A percentile compares a stretch with the other conserved stretches of the same genome.
These are phyloP conservation scores for Pseudognaphalium luteoalbum DNA, from an alignment of 129 eudicot species.

Conservation along the genomic window DNA sequence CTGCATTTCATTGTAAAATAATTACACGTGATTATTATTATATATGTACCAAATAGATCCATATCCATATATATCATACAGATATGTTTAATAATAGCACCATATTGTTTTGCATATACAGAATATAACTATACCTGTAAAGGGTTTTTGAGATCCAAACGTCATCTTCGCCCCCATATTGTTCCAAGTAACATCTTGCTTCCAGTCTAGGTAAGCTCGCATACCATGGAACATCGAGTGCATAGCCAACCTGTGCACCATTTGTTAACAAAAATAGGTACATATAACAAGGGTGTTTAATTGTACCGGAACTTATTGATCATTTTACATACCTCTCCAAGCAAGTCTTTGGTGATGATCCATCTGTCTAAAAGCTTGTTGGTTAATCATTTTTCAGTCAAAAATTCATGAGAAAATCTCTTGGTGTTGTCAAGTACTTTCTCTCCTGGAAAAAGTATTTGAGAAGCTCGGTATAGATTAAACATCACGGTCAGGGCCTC, in stretches of 20 bases:
- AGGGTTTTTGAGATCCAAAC: conserved; percentile 97
- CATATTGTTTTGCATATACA: no score
- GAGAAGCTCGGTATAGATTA: conserved; percentile 76
- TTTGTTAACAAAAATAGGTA: no score
- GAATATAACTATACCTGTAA: conserved; percentile 55
- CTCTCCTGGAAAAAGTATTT: conserved; percentile 65
- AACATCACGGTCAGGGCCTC: conserved; percentile 95
- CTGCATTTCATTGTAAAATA: conserved; percentile 33
- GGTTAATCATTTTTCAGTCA: conserved; percentile 55
- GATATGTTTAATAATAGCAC: neutral
- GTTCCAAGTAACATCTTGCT: conserved; percentile 75
- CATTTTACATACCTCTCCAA: no score
- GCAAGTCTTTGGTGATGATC: no score
- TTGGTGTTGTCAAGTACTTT: conserved; percentile 63
- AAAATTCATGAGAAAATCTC: conserved; percentile 46
- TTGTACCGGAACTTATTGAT: neutral
- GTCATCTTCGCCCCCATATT: conserved; percentile 86
- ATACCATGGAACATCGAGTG: conserved; percentile 83
- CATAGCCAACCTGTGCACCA: conserved; percentile 67
- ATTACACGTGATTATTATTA: neutral
- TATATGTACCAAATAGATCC: no score
- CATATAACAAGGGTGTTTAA: neutral
- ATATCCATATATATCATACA: no score
- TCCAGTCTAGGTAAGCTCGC: conserved; percentile 84
- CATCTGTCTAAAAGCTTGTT: conserved; percentile 45